phyloP scores from a whole-genome alignment of 805 yeast genomes.

The Candida tallmaniae region DNA sequence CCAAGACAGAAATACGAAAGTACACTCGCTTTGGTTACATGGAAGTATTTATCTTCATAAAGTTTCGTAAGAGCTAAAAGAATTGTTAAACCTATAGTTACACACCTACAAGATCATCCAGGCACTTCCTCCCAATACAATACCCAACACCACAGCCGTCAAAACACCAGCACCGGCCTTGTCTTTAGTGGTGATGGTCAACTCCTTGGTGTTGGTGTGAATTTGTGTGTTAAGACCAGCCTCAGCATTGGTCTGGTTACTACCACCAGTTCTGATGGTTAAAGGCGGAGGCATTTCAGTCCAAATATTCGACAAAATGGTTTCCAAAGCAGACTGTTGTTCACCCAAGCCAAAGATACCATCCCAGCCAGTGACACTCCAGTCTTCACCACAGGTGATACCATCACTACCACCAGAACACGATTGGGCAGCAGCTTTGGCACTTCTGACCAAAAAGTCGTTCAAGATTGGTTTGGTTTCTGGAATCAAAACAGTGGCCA shows the following conservation, averaged over 20 bases:
- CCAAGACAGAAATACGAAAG: too few species aligned
- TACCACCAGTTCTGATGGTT: conserved; percentile 32
- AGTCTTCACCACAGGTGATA: conserved; percentile 77
- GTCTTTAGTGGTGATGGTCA: conserved; percentile 57
- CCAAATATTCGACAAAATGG: conserved; percentile 38
- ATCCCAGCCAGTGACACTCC: conserved; percentile 64
- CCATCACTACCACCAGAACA: conserved; percentile 86
- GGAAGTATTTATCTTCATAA: too few species aligned
- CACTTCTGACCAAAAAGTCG: conserved; percentile 44
- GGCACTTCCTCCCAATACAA: conserved; percentile 58
- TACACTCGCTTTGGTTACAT: too few species aligned
- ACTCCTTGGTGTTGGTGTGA: conserved; percentile 34
- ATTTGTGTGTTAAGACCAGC: conserved; percentile 36
- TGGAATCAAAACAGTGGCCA: conserved; percentile 54
- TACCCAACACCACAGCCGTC: conserved; percentile 68
- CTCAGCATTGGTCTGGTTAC: conserved; percentile 28
- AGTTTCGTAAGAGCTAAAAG: too few species aligned
- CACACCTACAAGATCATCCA: conserved; percentile 75
- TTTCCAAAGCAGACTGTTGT: conserved; percentile 74
- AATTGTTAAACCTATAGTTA: too few species aligned
- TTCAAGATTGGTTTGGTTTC: conserved; percentile 38
- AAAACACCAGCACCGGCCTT: conserved; percentile 87
- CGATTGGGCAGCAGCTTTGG: conserved; percentile 68
- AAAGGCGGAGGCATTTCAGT: conserved; percentile 26
- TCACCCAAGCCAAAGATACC: conserved; percentile 75